Evolutionary conservation across 352 stramenopile genomes (phyloP), one percentile per base, ranked within the genome.

Genomic region (Phytophthora rubi): DNA sequence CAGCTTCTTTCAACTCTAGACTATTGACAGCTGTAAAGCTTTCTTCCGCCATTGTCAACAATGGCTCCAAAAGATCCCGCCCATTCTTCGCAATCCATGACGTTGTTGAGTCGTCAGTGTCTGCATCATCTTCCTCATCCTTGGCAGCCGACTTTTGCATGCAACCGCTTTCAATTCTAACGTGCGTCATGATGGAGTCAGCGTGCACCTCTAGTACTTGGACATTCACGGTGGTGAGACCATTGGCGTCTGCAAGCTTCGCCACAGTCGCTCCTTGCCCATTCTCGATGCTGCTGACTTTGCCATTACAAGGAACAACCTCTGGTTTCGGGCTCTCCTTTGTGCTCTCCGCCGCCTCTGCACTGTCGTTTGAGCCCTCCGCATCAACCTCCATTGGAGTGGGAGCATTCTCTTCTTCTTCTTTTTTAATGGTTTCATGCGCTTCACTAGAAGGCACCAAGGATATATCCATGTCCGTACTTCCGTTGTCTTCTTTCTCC

Each of bases 111-210:
- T 81, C 42, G 1, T 76, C 73, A 13, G 70, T 51, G 33, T 53
- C 75, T 15, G 57, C 61, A 26, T 64, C 61, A 9, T 74, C 62
- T 7, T 76, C 68, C 1, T 80, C 47, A 3, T 73, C 70, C 15
- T 82, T 75, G 2, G 58, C 56, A n/a, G 54, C 55, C 6, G 68
- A 71, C 42, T 85, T 88, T 37, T 85, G 79, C 67, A 84, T 79
- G 64, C 86, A 93, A 6, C 86, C 86, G 53, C 85, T 91, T 69
- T 95, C 88, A 30, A 89, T 76, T 28, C 85, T 77, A 26, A 95
- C 71, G 23, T 82, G 88, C 0, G 85, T 81, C 71, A 95, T 79
- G 15, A 95, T 92, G 9, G 70, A 69, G 51, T 81, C 74, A 26
- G 53, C 54, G 56, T 76, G 70, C 53, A 81, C 67, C n/a, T 79